These are phyloP conservation scores for Panus rudis DNA, from an alignment of 768 basidiomycete species.

Conservation along the genomic window DNA sequence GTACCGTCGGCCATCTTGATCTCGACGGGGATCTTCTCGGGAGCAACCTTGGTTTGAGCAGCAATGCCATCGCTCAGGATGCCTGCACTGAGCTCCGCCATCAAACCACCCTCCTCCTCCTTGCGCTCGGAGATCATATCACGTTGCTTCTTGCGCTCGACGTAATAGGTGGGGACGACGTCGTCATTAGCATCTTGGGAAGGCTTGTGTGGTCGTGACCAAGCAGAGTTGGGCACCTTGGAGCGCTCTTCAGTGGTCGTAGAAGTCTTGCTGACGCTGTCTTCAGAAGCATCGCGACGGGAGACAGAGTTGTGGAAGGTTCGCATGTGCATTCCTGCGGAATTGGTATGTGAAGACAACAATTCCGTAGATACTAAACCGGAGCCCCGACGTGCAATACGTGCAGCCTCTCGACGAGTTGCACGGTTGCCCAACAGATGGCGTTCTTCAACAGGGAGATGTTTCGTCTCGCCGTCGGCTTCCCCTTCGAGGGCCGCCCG, in stretches of 20 bases:
- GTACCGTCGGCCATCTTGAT: conserved; percentile 31
- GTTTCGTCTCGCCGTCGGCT: no score
- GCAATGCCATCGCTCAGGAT: conserved; percentile 23
- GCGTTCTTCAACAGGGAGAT: neutral
- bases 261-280: neutral
- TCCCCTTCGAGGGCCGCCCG: conserved; percentile 2
- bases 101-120: conserved; percentile 21
- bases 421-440: neutral
- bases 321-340: conserved; percentile 2
- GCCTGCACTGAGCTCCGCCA: conserved; percentile 23
- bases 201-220: conserved; percentile 19
- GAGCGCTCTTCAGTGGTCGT: conserved; percentile 11
- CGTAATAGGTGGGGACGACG: conserved; percentile 22
- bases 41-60: conserved; percentile 17
- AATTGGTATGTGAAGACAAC: neutral
- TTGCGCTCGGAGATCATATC: conserved; percentile 20
- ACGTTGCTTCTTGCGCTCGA: conserved; percentile 22
- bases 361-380: neutral
- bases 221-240: conserved; percentile 15
- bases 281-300: conserved; percentile 1
- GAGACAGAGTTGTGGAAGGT: conserved; percentile 12
- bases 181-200: conserved; percentile 23
- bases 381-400: neutral
- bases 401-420: neutral
- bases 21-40: conserved; percentile 38